These are phyloP conservation scores for Globisporangium yorkense DNA, from an alignment of 352 stramenopile species.

Conservation along the genomic window DNA sequence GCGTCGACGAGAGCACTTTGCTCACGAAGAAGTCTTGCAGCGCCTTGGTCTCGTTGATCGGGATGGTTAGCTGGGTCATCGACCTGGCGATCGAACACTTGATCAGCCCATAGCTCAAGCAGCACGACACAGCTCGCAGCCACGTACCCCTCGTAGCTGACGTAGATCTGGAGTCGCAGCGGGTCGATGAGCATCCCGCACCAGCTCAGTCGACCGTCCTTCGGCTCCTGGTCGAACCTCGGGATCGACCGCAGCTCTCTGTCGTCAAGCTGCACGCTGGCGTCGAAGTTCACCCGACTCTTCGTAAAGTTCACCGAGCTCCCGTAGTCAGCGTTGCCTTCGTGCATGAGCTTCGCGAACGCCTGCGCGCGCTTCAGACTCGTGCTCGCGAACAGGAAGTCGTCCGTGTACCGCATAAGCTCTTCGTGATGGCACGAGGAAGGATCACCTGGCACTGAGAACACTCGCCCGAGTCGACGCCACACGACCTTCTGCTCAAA, in stretches of 20 bases:
- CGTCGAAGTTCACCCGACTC: conserved; percentile 59
- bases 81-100: conserved; percentile 12
- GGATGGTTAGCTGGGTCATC: conserved; percentile 37
- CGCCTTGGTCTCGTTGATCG: conserved; percentile 52
- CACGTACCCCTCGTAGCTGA: conserved; percentile 76
- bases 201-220: conserved; percentile 34
- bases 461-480: conserved; percentile 27
- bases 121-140: background rate
- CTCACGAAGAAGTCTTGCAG: conserved; percentile 47
- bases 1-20: conserved; percentile 57
- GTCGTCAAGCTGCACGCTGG: background rate
- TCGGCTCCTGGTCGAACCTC: conserved; percentile 14
- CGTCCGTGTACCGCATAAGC: conserved; percentile 71
- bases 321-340: conserved; percentile 52
- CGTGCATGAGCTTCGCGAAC: conserved; percentile 60
- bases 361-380: conserved; percentile 34
- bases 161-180: conserved; percentile 43
- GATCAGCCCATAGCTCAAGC: conserved; percentile 6
- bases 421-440: conserved; percentile 42
- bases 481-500: conserved; percentile 61
- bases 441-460: conserved; percentile 4
- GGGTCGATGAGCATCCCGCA: conserved; percentile 70
- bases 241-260: conserved; percentile 6
- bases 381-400: conserved; percentile 69
- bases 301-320: conserved; percentile 55